Percentiles rank a stretch among this genome's conserved stretches.
Conservation (phyloP, 352 stramenopile species). For the Globisporangium radiosum region DNA sequence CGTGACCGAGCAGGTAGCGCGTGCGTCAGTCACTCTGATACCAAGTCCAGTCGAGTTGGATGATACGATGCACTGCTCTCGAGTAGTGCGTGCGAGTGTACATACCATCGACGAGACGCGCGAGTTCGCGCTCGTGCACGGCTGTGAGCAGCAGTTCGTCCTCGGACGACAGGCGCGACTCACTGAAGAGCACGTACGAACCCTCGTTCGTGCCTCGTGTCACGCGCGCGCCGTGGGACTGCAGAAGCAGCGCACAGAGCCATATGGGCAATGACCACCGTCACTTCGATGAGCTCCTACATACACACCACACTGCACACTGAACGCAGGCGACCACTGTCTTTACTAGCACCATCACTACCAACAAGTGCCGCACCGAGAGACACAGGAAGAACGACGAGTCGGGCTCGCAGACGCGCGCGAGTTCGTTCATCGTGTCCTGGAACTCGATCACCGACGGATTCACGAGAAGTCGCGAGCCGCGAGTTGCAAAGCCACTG, state of each 20-base stretch:
- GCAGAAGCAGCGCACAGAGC: not conserved
- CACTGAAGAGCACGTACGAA: conserved; percentile 66
- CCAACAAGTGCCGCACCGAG: conserved; percentile 23
- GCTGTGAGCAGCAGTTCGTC: conserved; percentile 63
- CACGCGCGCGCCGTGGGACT: conserved; percentile 69
- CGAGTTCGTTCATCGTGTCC: conserved; percentile 62
- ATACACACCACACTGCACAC: no score
- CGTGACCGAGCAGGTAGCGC: not conserved
- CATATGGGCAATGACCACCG: no score
- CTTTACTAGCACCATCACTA: no score
- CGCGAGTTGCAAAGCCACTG: conserved; percentile 36
- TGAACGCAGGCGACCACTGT: not conserved
- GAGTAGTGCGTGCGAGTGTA: not conserved
- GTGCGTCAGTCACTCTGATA: not conserved
- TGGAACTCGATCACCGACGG: conserved; percentile 82
- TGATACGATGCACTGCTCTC: no score
- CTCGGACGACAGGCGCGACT: conserved; percentile 58
- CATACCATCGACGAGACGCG: conserved; percentile 48
- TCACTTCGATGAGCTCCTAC: no score
- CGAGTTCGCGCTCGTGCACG: conserved; percentile 55
- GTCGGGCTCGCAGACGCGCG: conserved; percentile 25
- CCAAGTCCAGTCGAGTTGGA: no score
- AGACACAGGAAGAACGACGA: conserved; percentile 63
- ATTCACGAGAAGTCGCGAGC: conserved; percentile 62
- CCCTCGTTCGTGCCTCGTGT: conserved; percentile 43